Evolutionary conservation across 495 filamentous ascomycete genomes (phyloP), one percentile per base, ranked within the genome.

Genomic region (Hypoxylon trugodes): DNA sequence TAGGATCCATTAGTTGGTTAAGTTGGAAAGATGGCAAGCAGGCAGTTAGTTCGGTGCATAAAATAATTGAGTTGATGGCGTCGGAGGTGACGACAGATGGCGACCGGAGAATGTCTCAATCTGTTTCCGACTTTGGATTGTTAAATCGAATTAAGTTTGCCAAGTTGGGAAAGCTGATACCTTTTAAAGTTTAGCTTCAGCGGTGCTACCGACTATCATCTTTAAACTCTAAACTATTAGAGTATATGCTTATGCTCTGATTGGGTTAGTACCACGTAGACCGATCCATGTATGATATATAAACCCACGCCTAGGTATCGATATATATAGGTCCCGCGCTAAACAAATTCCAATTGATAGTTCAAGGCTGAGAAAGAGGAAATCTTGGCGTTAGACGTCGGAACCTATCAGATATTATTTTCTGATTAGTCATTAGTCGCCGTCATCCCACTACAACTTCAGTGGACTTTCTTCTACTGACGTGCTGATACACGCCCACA

Each of bases 371-470:
- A 57, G 57, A 43, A 40, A 42, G 33, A 47, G 15, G 26, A 35
- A 56, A 36, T 33, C 56, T 61, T 61, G 51, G 57, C 51, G 35
- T 28, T 24, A 19, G 24, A 35, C 12, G 2, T 51, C 32, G 55
- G 45, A 40, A 9, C 61, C 61, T 61, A 65, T 61, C 51, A 65
- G 6, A 3, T 15, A 32, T 21, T 26, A 36, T 12, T 35, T 25
- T n/a, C 41, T 26, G 13, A 30, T 65, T 61, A 65, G 25, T 69
- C 55, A 67, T 62, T 59, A 22, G 32, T 56, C 54, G 57, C 62
- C 61, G 66, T 65, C 69, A 69, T 68, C 69, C 66, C 69, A 72
- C 69, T 64, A 65, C 59, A 58, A 66, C 59, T 55, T 69, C 13
- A 53, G 52, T 46, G 59, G 30, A n/a, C n/a, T n/a, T n/a, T 45